A percentile compares a stretch with the other conserved stretches of the same genome.
Evolutionary conservation across 768 basidiomycete genomes (phyloP).

Genomic region (Hygrophorus russula): DNA sequence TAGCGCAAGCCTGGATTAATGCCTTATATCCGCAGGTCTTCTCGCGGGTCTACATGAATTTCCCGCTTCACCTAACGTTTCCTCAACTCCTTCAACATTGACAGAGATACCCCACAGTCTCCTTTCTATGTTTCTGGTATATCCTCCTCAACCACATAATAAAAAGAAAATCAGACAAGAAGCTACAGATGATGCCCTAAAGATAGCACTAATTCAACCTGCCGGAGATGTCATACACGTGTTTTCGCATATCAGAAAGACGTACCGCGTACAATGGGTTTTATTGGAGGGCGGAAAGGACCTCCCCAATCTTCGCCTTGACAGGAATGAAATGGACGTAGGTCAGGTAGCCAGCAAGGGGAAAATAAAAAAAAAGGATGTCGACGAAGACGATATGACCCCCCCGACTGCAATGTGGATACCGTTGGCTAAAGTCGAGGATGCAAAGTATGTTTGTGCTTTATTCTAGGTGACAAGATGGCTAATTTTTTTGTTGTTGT

Average conservation of each 20-base stretch:
- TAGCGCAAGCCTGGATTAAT: constrained; percentile 5
- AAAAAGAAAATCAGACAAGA: background rate
- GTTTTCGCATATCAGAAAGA: constrained; percentile 88
- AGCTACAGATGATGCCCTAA: constrained; percentile 8
- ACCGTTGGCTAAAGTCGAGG: constrained; percentile 37
- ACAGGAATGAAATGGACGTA: constrained; percentile 8
- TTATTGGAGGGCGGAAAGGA: constrained; percentile 43
- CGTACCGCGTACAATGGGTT: constrained; percentile 68
- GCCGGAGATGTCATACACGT: constrained; percentile 66
- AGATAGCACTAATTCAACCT: constrained; percentile 34
- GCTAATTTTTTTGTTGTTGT: background rate
- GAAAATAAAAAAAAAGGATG: constrained; percentile 5
- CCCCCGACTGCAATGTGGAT: constrained; percentile 35
- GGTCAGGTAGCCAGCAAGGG: constrained; percentile 2
- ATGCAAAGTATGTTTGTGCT: constrained; percentile 46
- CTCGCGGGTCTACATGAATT: constrained; percentile 87
- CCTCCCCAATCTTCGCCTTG: constrained; percentile 22
- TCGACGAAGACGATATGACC: constrained; percentile 9
- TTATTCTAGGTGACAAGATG: background rate
- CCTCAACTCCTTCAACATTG: constrained; percentile 23
- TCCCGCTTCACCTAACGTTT: constrained; percentile 52
- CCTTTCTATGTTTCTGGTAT: constrained; percentile 27
- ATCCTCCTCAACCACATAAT: constrained; percentile 14
- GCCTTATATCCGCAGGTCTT: constrained; percentile 44
- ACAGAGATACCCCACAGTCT: constrained; percentile 22